Evolutionary conservation across 2,329 filamentous ascomycete genomes (phyloP), one percentile per base, ranked within the genome.

Genomic region (Fusarium fujikuroi): DNA sequence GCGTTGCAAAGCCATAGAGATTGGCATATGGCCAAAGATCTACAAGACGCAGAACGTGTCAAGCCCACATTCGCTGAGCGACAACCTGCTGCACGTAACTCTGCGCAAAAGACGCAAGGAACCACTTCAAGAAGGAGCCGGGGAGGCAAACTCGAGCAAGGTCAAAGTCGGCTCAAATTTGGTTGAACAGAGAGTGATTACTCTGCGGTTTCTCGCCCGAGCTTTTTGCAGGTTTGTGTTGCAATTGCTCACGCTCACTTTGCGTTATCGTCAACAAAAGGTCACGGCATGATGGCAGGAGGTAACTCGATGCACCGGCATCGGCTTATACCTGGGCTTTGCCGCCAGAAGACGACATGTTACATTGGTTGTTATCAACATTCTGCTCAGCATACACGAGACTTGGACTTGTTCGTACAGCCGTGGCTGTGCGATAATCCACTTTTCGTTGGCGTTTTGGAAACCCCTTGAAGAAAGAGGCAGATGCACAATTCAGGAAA

Each of bases 1-100:
- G 87, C 88, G 75, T 79, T 90, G 52, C 88, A 91, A 73, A 95
- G 93, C 82, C 96, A 99, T 81, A 87, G 92, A 60, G 96, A 99
- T 81, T 98, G 95, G 92, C 96, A 99, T 83, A 92, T 97, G 83
- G 96, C 96, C 50, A 94, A 93, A 83, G 93, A 95, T 76, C 86
- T 99, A 36, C 92, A 95, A 73, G 88, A 91, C 5, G 82, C 86
- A 64, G 88, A 92, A 83, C 86, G 87, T 86, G 85, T 83, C 81
- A 84, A 75, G 66, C 77, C 81, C 68, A 77, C 81, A 84, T 85
- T 87, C 80, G 85, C 79, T 73, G 82, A 81, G 60, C 80, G 79
- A 66, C 70, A 77, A 72, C 72, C 75, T 70, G 65, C 79, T 75
- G 80, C 77, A 70, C 79, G 77, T 77, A 82, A 68, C 74, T 64